Evolutionary conservation across 768 basidiomycete species (phyloP), one percentile per base, ranked within the genome.

Genomic region (Trametes cubensis): DNA sequence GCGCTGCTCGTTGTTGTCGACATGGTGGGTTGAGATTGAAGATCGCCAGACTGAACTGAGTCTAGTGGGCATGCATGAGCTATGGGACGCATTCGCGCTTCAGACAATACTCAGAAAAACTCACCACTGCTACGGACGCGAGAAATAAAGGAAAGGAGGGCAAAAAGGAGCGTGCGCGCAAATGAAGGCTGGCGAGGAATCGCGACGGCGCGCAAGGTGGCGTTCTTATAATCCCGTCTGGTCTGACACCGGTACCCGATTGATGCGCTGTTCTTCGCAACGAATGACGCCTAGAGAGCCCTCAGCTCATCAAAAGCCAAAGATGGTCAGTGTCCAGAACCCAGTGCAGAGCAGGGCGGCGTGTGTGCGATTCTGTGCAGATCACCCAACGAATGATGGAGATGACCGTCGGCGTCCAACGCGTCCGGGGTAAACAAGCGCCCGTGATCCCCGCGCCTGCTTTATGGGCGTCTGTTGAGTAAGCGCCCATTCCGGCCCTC

Each of bases 181-280:
- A 51, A 48, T 14, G 41, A 49, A 48, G 54, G 61, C 54, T 62
- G 49, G 49, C 55, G 55, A 40, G 39, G 42, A 34, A 38, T n/a
- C 41, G 55, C 55, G 49, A 20, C 30, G 6, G 13, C 23, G 49
- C 48, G 17, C 26, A 50, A 48, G 30, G 25, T 45, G 42, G 10
- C 28, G 48, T 18, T 45, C 42, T 44, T 51, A 56, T 56, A 52
- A 18, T 45, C 38, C 56, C 56, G 56, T 47, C 55, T 39, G 39
- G 17, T 39, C 18, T 23, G 42, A 49, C 47, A 30, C 18, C 53
- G 20, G 41, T 25, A 26, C n/a, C 41, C 23, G 25, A 13, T 34
- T 62, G 57, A 63, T 63, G 62, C 62, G 57, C 62, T 58, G 62
- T 54, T 40, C 57, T 42, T 63, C 45, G 41, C 62, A 47, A 63